Conservation (phyloP, 352 stramenopile species). For the Plasmopara viticola region DNA sequence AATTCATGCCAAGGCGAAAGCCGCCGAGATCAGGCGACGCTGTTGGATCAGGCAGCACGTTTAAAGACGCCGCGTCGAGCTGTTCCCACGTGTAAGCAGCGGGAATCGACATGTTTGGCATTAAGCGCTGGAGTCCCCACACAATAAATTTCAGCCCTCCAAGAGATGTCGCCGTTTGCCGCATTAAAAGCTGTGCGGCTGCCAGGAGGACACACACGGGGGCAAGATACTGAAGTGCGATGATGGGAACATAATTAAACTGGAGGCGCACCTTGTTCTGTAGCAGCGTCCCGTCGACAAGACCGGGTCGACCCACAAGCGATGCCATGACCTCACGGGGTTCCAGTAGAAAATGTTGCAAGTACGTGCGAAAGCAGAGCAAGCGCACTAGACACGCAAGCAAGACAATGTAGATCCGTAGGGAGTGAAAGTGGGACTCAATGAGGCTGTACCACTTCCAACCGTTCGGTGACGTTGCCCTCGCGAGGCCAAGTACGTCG, state of each 20-base stretch:
- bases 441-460: slow-evolving; percentile 39
- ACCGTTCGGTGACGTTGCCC: slow-evolving; percentile 9
- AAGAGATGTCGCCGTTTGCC: slow-evolving; percentile 50
- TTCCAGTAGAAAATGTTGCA: slow-evolving; percentile 76
- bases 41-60: slow-evolving; percentile 31
- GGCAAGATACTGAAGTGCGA: slow-evolving; percentile 74
- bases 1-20: slow-evolving; percentile 49
- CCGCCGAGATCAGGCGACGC: slow-evolving; percentile 41
- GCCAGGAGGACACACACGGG: slow-evolving; percentile 39
- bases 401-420: slow-evolving; percentile 51
- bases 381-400: slow-evolving; percentile 40
- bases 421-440: slow-evolving; percentile 46
- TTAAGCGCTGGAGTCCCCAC: slow-evolving; percentile 24
- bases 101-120: slow-evolving; percentile 12
- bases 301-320: slow-evolving; percentile 40
- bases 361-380: slow-evolving; percentile 49
- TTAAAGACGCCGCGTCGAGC: slow-evolving; percentile 18
- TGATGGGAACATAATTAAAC: slow-evolving; percentile 79
- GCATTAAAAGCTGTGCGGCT: slow-evolving; percentile 40
- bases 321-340: slow-evolving; percentile 63
- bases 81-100: slow-evolving; percentile 11
- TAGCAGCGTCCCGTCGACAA: slow-evolving; percentile 50
- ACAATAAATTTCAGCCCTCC: slow-evolving; percentile 29
- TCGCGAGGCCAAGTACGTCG: slow-evolving; percentile 19
- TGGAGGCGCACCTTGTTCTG: slow-evolving; percentile 69